Base-by-base conservation (phyloP, 345 rosid genomes). In the Gossypium mustelinum region DNA sequence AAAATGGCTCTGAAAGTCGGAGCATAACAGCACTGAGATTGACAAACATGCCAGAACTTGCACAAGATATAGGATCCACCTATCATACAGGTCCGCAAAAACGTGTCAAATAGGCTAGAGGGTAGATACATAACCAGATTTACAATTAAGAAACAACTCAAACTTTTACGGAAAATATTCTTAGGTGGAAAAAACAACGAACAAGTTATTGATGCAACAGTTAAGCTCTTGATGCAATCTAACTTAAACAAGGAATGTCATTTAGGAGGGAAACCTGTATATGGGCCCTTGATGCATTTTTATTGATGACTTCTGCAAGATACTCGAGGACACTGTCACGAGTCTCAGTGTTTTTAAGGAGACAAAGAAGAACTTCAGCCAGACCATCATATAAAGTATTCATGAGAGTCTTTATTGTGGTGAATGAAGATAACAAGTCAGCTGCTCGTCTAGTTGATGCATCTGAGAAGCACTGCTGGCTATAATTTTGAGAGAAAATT, bases 21-120 rank as follows among this genome's bases (percentile, higher is more conserved):
- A 95, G 99, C 98, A 93, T 91, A 45, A 93, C 94, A 75, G 98
- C 98, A 43, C 99, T 88, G 80, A 93, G 97, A 81, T 90, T 93
- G 68, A 90, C 91, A 87, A 93, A 95, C 99, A 93, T 95, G 82
- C 99, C 99, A 20, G 97, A 90, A 79, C 97, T 93, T 16, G 99
- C 98, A 86, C 98, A 89, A 74, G 96, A 89, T 65, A 93, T 70
- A 71, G 89, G 94, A 81, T 95, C 99, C 82, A 93, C 97, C 99
- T 95, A 88, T 41, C 63, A 85, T 73, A 78, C 29, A 79, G 63
- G 74, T 27, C 73, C 41, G 11, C 6, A n/a, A 45, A 10, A 73
- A 62, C 29, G 25, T n/a, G 76, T 61, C 17, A 44, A 60, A 62
- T 60, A n/a, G 41, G 66, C 64, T 6, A 56, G 55, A 60, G 44